Percentiles rank a stretch among this genome's conserved stretches.
These are phyloP conservation scores for Chloris gayana DNA, from an alignment of 176 grass and related monocot species.

Conservation along the genomic window DNA sequence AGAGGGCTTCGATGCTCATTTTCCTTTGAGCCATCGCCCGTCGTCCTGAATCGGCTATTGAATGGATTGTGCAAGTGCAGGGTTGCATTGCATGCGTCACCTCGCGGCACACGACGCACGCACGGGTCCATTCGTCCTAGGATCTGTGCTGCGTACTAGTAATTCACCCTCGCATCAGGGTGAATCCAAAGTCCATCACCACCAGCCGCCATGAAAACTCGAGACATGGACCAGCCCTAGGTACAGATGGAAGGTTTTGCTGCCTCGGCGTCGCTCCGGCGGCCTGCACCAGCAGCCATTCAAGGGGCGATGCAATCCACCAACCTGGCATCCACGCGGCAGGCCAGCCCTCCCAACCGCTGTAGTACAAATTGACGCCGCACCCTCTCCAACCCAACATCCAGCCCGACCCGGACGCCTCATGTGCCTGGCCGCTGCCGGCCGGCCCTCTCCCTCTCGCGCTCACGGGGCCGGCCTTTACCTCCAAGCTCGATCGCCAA, in stretches of 20 bases:
- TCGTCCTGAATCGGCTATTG: too few species aligned
- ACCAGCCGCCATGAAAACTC: background rate
- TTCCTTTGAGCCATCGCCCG: too few species aligned
- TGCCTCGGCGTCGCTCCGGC: conserved; percentile 14
- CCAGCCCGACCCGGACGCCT: background rate
- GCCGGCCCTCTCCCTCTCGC: conserved; percentile 21
- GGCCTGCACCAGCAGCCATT: conserved; percentile 28
- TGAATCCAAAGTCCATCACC: background rate
- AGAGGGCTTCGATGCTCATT: too few species aligned
- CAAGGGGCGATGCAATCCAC: conserved; percentile 36
- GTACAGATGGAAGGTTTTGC: background rate
- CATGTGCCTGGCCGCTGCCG: background rate
- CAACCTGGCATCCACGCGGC: conserved; percentile 33
- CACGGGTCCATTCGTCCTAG: too few species aligned
- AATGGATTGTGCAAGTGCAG: too few species aligned
- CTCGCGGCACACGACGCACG: too few species aligned
- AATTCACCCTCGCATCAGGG: background rate
- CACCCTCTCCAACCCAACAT: conserved; percentile 43
- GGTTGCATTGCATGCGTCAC: too few species aligned
- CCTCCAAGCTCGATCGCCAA: background rate
- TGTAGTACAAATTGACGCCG: conserved; percentile 27
- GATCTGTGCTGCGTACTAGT: too few species aligned
- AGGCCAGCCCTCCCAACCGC: conserved; percentile 16
- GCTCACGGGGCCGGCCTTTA: conserved; percentile 26
- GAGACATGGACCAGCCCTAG: conserved; percentile 37